A percentile compares a stretch with the other conserved stretches of the same genome.
These are phyloP conservation scores for Solanum medicagineum DNA, from an alignment of 257 asterid genomes.

Conservation along the genomic window DNA sequence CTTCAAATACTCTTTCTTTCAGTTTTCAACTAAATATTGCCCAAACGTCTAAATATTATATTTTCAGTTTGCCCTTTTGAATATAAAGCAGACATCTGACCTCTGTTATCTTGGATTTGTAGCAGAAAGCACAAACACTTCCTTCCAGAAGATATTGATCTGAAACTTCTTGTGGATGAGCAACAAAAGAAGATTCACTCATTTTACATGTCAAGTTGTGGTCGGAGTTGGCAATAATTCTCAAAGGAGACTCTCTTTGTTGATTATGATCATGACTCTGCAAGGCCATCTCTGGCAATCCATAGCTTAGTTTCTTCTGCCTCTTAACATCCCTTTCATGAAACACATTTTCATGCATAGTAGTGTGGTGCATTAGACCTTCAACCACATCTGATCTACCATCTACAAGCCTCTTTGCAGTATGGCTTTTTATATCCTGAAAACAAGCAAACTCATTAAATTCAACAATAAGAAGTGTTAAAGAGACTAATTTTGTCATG, in stretches of 20 bases:
- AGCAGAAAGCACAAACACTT: constrained; percentile 65
- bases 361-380: constrained; percentile 1
- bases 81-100: constrained; percentile 24
- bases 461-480: neutral
- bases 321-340: constrained; percentile 52
- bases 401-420: constrained; percentile 12
- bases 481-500: neutral
- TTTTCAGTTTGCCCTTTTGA: neutral
- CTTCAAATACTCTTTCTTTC: neutral
- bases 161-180: neutral
- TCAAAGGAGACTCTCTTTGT: constrained; percentile 4
- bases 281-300: constrained; percentile 14
- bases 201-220: constrained; percentile 13
- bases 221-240: neutral
- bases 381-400: constrained; percentile 7
- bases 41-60: neutral
- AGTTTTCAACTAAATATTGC: neutral
- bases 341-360: neutral
- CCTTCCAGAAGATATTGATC: constrained; percentile 13
- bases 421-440: neutral
- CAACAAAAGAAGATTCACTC: constrained; percentile 13
- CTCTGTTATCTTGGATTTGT: constrained; percentile 50
- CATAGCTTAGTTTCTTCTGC: constrained; percentile 53
- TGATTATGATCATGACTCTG: constrained; percentile 4
- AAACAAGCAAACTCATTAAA: neutral